Base-by-base conservation (phyloP, 441 rosid genomes). In the Mallotus repandus region DNA sequence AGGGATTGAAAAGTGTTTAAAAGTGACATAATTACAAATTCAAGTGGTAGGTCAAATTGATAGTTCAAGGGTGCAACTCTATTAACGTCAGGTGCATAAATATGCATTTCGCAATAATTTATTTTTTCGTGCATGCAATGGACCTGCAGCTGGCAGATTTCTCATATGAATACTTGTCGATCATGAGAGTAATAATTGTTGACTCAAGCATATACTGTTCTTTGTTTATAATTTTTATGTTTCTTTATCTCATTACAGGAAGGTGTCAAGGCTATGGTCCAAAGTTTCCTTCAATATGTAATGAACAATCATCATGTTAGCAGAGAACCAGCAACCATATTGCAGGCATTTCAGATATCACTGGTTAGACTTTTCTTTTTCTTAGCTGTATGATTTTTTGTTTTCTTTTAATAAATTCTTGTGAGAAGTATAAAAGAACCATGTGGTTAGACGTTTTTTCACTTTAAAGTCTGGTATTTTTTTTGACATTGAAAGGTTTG, bases 311-410 rank as follows among this genome's bases (percentile, higher is more conserved):
- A 88, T 78, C 87, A 43, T 76, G 85, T 94, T 71, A 79, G 60
- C 64, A 74, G 75, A 79, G 94, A 92, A 80, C 90, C 91, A 22
- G 83, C 75, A 62, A 74, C 88, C 70, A 73, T 79, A 56, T 85
- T 89, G 79, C 96, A 96, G 84, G 99, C 98, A 25, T 96, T 96
- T 77, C 92, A 86, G 82, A 81, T 96, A 70, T 91, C 98, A 65
- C 77, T 94, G 92, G 99, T 96, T 63, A 83, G 95, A 75, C 70
- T 54, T 49, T 65, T 75, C 61, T 75, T 72, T 45, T 71, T 41
- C 56, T 53, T 56, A 48, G 59, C 58, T 76, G 53, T n/a, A 35
- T 70, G 54, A 58, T 53, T 50, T 55, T 38, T 68, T 68, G 68
- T 69, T 53, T 69, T 16, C 57, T 49, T 54, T 43, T 70, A 10